Evolutionary conservation across 2,329 filamentous ascomycete species (phyloP).

Genomic region (Pyricularia grisea): DNA sequence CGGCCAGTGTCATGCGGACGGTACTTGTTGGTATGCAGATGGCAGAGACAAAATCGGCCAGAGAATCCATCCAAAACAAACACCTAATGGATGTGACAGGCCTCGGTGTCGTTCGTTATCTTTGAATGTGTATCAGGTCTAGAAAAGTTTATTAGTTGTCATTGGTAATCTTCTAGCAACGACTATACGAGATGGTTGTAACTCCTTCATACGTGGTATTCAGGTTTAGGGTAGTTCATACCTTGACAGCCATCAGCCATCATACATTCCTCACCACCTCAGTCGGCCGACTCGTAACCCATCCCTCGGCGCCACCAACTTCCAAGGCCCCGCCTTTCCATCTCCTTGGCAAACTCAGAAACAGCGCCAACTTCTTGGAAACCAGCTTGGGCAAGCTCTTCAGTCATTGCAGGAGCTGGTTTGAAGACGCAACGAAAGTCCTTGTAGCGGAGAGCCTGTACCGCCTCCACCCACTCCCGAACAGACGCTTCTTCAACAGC

Average conservation of each 20-base stretch:
- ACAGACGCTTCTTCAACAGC: constrained; percentile 43
- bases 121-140: not conserved
- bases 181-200: not conserved
- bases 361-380: constrained; percentile 53
- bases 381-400: constrained; percentile 11
- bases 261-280: not conserved
- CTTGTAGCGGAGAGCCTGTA: constrained; percentile 60
- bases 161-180: not conserved
- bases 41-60: not conserved
- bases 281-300: constrained; percentile 34
- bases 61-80: not conserved
- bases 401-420: constrained; percentile 23
- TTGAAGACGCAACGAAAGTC: constrained; percentile 57
- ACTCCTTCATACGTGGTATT: not conserved
- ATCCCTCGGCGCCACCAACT: constrained; percentile 62
- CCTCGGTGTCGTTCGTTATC: not conserved
- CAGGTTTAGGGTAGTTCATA: not conserved
- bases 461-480: constrained; percentile 52
- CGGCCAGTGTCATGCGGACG: not conserved
- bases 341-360: constrained; percentile 51
- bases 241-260: not conserved
- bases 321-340: constrained; percentile 49
- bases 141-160: not conserved
- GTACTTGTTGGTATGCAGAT: not conserved
- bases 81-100: not conserved